Conservation (phyloP, 2,329 filamentous ascomycete genomes). For the Fusarium sp. region DNA sequence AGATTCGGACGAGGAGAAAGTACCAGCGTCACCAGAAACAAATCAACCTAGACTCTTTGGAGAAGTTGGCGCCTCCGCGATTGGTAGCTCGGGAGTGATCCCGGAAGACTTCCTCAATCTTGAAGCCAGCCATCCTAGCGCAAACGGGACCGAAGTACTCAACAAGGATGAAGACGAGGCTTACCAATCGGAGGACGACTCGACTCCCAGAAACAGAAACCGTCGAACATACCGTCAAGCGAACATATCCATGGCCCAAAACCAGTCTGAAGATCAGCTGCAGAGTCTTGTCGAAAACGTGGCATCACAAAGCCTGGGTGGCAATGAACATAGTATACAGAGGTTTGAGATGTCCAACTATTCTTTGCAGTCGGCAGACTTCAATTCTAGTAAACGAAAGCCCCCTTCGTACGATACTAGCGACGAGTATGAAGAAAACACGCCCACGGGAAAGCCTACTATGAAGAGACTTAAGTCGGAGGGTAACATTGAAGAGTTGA, state of each 20-base stretch:
- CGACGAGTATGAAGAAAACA: constrained; percentile 62
- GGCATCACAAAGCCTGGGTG: constrained; percentile 68
- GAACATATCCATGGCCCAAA: constrained; percentile 56
- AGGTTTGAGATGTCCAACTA: constrained; percentile 39
- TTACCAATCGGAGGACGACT: constrained; percentile 61
- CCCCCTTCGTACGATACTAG: constrained; percentile 62
- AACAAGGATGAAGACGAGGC: constrained; percentile 58
- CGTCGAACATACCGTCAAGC: constrained; percentile 44
- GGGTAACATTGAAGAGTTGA: constrained; percentile 53
- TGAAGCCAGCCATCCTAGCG: constrained; percentile 57
- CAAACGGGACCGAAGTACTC: constrained; percentile 57
- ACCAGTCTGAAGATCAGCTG: constrained; percentile 63
- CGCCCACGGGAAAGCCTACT: constrained; percentile 57
- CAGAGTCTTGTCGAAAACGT: constrained; percentile 65
- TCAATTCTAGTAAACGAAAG: constrained; percentile 69
- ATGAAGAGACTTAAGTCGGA: constrained; percentile 70
- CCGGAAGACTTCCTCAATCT: constrained; percentile 63
- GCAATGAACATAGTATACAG: constrained; percentile 53
- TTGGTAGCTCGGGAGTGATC: constrained; percentile 66
- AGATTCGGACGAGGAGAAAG: constrained; percentile 84
- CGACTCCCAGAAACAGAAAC: constrained; percentile 46
- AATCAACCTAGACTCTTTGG: constrained; percentile 64
- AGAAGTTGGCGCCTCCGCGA: constrained; percentile 65
- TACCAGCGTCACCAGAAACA: constrained; percentile 70
- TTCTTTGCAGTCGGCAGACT: constrained; percentile 50